phyloP scores from a whole-genome alignment of 805 yeast species.

The Starmerella bacillaris region DNA sequence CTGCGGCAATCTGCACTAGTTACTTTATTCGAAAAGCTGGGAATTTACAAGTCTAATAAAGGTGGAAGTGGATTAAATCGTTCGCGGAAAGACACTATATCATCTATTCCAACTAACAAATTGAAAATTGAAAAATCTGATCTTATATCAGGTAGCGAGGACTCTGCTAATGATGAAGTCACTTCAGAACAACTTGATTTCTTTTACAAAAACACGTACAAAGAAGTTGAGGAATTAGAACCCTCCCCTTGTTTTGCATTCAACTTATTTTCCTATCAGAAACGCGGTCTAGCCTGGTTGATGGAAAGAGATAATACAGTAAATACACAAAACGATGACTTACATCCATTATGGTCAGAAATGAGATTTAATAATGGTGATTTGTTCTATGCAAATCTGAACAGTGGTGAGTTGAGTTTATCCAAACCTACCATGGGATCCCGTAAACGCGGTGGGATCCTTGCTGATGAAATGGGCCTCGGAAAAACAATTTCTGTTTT shows the following conservation, averaged over 20 bases:
- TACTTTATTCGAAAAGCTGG: slow-evolving; percentile 36
- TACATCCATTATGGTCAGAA: slow-evolving; percentile 76
- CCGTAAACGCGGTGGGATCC: slow-evolving; percentile 58
- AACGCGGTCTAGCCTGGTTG: slow-evolving; percentile 80
- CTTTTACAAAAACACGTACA: slow-evolving; percentile 42
- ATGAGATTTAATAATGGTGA: slow-evolving; percentile 46
- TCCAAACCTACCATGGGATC: slow-evolving; percentile 48
- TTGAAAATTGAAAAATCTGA: no score
- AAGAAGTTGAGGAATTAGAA: slow-evolving; percentile 37
- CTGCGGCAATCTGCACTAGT: slow-evolving; percentile 39
- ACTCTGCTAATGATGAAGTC: slow-evolving; percentile 26
- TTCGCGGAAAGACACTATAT: no score
- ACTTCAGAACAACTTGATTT: slow-evolving; percentile 56
- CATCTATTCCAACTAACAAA: no score
- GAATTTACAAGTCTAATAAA: no score
- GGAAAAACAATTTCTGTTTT: slow-evolving; percentile 82
- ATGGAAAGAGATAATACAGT: slow-evolving; percentile 53
- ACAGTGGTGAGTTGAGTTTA: slow-evolving; percentile 59
- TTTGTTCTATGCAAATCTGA: slow-evolving; percentile 56
- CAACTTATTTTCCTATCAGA: slow-evolving; percentile 57
- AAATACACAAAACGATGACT: slow-evolving; percentile 25
- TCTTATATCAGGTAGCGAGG: no score
- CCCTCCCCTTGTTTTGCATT: slow-evolving; percentile 40
- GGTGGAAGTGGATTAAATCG: no score
- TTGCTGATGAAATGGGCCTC: slow-evolving; percentile 94